These are phyloP conservation scores for Suhomyces bokatorum DNA, from an alignment of 1,139 yeast species.

Conservation along the genomic window DNA sequence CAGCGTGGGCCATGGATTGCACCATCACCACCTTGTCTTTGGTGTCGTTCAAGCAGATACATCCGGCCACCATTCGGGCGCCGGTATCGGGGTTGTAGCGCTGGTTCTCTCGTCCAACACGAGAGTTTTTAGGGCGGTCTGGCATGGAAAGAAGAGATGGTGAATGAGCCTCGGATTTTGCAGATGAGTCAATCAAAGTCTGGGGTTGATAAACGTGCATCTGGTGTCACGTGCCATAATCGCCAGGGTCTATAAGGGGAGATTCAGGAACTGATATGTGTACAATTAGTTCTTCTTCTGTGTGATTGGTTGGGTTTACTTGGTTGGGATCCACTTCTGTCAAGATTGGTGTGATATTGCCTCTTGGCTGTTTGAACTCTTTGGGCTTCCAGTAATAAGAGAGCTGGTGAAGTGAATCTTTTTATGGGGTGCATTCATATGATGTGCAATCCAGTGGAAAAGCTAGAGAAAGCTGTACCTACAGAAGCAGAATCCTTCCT, in stretches of 20 bases:
- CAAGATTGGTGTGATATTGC: no score
- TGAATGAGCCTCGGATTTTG: not conserved
- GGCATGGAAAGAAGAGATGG: not conserved
- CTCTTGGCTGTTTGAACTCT: no score
- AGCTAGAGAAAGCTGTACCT: no score
- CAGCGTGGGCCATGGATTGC: slow-evolving; percentile 64
- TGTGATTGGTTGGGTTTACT: no score
- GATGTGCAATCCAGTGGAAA: no score
- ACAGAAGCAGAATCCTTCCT: no score
- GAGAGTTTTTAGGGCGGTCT: slow-evolving; percentile 22
- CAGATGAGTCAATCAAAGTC: not conserved
- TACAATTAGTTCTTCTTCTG: no score
- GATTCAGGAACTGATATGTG: not conserved
- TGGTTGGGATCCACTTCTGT: no score
- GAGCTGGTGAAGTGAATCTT: no score
- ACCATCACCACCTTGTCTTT: slow-evolving; percentile 71
- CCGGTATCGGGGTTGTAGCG: slow-evolving; percentile 55
- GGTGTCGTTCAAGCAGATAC: slow-evolving; percentile 65
- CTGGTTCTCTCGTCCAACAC: slow-evolving; percentile 42
- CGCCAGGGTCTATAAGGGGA: not conserved
- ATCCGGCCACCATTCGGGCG: slow-evolving; percentile 89
- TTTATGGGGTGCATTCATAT: no score
- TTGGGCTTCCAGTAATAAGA: no score
- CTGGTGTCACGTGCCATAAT: not conserved
- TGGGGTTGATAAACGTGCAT: slow-evolving; percentile 1